Evolutionary conservation across 108 stramenopile species (phyloP).

Genomic region (Aurantiochytrium sp.): DNA sequence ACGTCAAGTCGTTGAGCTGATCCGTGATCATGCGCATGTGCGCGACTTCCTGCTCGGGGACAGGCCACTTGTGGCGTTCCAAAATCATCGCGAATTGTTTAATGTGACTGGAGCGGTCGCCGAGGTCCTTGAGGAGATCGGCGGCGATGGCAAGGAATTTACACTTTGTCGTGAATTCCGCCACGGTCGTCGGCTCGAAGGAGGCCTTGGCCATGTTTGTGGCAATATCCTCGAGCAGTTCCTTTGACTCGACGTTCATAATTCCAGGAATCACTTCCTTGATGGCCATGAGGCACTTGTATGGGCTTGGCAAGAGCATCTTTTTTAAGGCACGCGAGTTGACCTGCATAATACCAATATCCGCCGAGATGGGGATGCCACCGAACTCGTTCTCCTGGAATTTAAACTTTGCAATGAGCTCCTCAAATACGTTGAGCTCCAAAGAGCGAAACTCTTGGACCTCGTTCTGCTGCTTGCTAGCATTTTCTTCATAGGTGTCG

Average conservation of each 20-base stretch:
- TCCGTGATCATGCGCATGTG: constrained; percentile 49
- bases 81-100: constrained; percentile 40
- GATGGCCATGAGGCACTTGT: constrained; percentile 37
- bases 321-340: constrained; percentile 38
- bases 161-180: constrained; percentile 48
- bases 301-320: constrained; percentile 47
- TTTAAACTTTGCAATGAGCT: constrained; percentile 33
- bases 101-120: constrained; percentile 12
- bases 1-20: constrained; percentile 35
- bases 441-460: background rate
- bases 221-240: constrained; percentile 35
- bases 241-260: constrained; percentile 27
- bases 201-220: constrained; percentile 34
- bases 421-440: constrained; percentile 36
- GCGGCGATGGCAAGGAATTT: constrained; percentile 32
- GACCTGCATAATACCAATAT: constrained; percentile 52
- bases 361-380: constrained; percentile 38
- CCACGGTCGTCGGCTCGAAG: constrained; percentile 34
- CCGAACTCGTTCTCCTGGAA: constrained; percentile 37
- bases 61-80: constrained; percentile 38
- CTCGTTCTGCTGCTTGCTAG: background rate
- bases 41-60: constrained; percentile 46
- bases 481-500: constrained; percentile 36
- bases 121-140: background rate
- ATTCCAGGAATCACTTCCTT: constrained; percentile 46